Evolutionary conservation across 495 filamentous ascomycete species (phyloP), one percentile per base, ranked within the genome.

Genomic region (Acidomyces sp.): DNA sequence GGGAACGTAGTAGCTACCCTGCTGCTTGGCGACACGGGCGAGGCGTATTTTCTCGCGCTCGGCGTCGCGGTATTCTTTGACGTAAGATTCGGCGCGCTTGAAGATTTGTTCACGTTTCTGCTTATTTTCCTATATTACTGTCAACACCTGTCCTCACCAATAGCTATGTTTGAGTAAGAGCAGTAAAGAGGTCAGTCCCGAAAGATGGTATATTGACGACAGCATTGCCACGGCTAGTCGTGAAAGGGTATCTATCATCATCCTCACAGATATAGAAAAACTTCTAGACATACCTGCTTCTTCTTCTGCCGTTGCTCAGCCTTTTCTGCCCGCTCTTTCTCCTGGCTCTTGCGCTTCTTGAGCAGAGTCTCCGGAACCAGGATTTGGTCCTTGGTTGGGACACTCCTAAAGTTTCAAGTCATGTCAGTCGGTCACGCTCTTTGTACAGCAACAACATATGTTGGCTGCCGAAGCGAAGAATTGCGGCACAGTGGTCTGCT

Each of bases 201-300:
- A 97, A 97, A 97, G 90, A 96, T 96, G 86, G 86, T 80, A 92
- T 79, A 77, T 70, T 78, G 66, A 77, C 82, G 82, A 94, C 86
- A 93, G 65, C 90, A 97, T 95, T 57, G 90, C 85, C 60, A 45
- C 56, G 55, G 68, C 92, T 97, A 97, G 87, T 88, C 78, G 81
- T 76, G 70, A 63, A 59, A 65, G 65, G 68, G 75, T 71, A 71
- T 71, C 73, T 87, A 65, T 93, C 77, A 85, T 85, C 78, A 84
- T 60, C n/a, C n/a, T n/a, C 50, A 53, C 37, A 48, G 28, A 16
- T 16, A 13, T 9, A 6, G 25, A 19, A 10, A 30, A 13, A 53
- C 51, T 35, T 52, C 0, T 7, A 19, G 79, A 83, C 48, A 6
- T 60, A 96, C 90, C 76, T 85, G 75, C 72, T 86, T 93, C 68